Conservation (phyloP, 805 yeast species). For the Kodamaea fukazawae region DNA sequence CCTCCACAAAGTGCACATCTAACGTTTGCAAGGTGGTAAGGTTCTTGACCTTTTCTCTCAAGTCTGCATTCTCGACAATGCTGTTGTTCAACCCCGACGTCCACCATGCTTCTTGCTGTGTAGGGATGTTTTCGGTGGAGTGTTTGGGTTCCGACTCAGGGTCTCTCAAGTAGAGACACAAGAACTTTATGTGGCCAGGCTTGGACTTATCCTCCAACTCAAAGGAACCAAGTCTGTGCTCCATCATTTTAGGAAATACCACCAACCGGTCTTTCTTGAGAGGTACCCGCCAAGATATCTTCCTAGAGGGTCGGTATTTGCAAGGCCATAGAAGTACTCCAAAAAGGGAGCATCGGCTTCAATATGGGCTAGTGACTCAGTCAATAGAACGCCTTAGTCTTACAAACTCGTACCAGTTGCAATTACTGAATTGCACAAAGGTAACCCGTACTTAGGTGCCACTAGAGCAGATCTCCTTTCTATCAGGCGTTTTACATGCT, state of each 20-base stretch:
- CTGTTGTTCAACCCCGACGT: conserved; percentile 12
- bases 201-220: conserved; percentile 33
- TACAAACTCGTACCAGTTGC: too few species aligned
- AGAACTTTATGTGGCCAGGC: conserved; percentile 36
- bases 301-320: conserved; percentile 26
- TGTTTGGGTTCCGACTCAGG: conserved; percentile 29
- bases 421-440: too few species aligned
- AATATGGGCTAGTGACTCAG: too few species aligned
- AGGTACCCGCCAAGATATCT: conserved; percentile 25
- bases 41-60: conserved; percentile 3
- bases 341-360: too few species aligned
- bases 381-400: too few species aligned
- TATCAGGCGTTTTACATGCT: too few species aligned
- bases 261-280: conserved; percentile 26
- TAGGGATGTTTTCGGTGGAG: conserved; percentile 33
- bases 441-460: too few species aligned
- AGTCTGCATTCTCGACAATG: conserved; percentile 9
- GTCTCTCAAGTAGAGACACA: conserved; percentile 40
- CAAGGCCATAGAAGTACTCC: conserved; percentile 24
- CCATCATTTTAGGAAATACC: conserved; percentile 38
- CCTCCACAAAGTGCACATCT: too few species aligned
- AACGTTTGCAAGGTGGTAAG: conserved; percentile 15
- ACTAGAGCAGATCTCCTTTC: too few species aligned
- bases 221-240: conserved; percentile 40
- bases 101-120: conserved; percentile 39